Evolutionary conservation across 192 early-diverging fungal species (phyloP).

Genomic region (Coemansia sp.): DNA sequence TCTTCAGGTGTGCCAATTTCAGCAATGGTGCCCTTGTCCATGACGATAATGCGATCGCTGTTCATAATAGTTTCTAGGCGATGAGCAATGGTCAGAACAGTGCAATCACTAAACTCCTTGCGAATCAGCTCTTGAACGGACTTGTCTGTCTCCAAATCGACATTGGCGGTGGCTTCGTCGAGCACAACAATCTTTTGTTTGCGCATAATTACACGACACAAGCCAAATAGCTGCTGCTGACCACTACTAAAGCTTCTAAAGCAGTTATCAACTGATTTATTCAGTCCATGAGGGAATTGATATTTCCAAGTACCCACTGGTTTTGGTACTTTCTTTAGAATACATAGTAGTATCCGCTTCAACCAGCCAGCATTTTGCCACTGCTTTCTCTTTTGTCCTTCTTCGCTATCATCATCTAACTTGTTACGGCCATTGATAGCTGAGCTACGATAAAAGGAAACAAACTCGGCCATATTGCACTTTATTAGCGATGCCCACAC

Average conservation of each 20-base stretch:
- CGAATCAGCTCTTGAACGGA: conserved; percentile 43
- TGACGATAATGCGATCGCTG: conserved; percentile 70
- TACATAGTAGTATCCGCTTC: too few species aligned
- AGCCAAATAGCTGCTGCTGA: conserved; percentile 67
- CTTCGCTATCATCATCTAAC: too few species aligned
- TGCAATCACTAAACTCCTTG: conserved; percentile 47
- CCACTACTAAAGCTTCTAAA: conserved; percentile 30
- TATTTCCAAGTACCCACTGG: too few species aligned
- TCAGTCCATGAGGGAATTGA: not conserved
- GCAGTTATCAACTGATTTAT: not conserved
- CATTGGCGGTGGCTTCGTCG: conserved; percentile 21
- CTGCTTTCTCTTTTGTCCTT: too few species aligned
- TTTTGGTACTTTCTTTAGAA: too few species aligned
- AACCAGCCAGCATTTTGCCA: too few species aligned
- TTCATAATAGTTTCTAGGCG: conserved; percentile 69
- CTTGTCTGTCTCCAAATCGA: conserved; percentile 54
- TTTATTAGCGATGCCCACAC: conserved; percentile 23
- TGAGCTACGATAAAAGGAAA: too few species aligned
- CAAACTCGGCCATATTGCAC: conserved; percentile 9
- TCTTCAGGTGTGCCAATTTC: conserved; percentile 33
- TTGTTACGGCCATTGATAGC: too few species aligned
- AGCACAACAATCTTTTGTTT: conserved; percentile 43
- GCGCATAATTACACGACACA: conserved; percentile 63
- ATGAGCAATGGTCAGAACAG: conserved; percentile 69
- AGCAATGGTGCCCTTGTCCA: conserved; percentile 64